phyloP scores from a whole-genome alignment of 1,284 basidiomycete species.

The Melampsora americana region DNA sequence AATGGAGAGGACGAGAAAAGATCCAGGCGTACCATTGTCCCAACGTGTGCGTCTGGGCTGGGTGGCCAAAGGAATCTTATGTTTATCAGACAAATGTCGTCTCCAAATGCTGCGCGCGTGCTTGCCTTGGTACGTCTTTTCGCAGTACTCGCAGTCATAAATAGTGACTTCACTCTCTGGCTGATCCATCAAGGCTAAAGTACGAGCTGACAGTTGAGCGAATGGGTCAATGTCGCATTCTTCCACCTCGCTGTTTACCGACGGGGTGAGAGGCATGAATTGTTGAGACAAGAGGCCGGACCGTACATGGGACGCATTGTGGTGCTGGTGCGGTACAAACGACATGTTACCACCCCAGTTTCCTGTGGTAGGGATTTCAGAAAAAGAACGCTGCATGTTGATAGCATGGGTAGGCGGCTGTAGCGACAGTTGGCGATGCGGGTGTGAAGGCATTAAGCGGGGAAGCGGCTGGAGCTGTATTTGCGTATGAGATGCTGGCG shows the following conservation, averaged over 20 bases:
- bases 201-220: constrained; percentile 29
- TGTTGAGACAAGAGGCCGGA: not conserved
- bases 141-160: constrained; percentile 57
- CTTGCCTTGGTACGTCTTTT: constrained; percentile 59
- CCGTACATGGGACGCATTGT: not conserved
- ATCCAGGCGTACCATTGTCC: too few species aligned
- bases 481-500: not conserved
- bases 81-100: constrained; percentile 61
- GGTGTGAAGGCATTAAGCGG: not conserved
- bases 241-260: constrained; percentile 9
- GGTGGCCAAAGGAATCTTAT: too few species aligned
- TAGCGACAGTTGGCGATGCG: not conserved
- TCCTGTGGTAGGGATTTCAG: not conserved
- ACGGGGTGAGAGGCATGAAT: not conserved
- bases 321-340: not conserved
- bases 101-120: constrained; percentile 61
- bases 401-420: not conserved
- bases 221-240: constrained; percentile 28
- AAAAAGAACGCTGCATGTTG: too few species aligned
- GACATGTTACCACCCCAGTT: not conserved
- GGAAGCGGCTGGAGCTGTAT: not conserved
- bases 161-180: constrained; percentile 46
- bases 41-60: too few species aligned
- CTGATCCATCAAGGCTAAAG: constrained; percentile 43
- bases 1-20: too few species aligned